These are phyloP conservation scores for Lachnellula subtilissima DNA, from an alignment of 2,329 filamentous ascomycete species.

Conservation along the genomic window DNA sequence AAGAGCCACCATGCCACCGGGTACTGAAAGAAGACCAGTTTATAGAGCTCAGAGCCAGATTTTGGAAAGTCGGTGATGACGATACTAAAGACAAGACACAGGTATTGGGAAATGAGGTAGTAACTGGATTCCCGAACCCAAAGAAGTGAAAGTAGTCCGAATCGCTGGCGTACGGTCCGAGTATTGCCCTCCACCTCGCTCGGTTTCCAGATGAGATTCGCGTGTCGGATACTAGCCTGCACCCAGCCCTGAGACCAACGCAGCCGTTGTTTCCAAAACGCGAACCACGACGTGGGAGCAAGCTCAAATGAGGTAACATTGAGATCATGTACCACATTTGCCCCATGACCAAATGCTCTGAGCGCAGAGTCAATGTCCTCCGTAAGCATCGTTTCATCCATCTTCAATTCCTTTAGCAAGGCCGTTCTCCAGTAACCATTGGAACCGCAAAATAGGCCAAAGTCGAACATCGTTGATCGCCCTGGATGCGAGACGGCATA, in stretches of 20 bases:
- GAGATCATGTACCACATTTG: constrained; percentile 42
- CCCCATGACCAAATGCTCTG: constrained; percentile 35
- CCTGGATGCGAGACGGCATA: constrained; percentile 47
- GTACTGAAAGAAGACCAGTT: constrained; percentile 44
- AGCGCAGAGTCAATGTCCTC: constrained; percentile 47
- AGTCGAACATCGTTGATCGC: constrained; percentile 41
- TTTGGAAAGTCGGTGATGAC: constrained; percentile 41
- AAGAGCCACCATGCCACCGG: constrained; percentile 44
- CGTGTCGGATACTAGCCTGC: constrained; percentile 41
- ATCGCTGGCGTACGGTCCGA: constrained; percentile 35
- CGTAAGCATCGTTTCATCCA: constrained; percentile 46
- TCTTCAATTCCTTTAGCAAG: constrained; percentile 41
- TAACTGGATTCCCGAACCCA: constrained; percentile 43
- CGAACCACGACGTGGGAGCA: constrained; percentile 39
- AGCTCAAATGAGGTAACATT: constrained; percentile 46
- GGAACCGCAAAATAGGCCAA: constrained; percentile 45
- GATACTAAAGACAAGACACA: constrained; percentile 41
- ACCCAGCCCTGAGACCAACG: constrained; percentile 47
- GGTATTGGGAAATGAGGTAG: constrained; percentile 45
- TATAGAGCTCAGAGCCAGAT: constrained; percentile 33
- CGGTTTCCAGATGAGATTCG: constrained; percentile 39
- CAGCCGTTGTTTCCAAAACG: constrained; percentile 47
- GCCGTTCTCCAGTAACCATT: constrained; percentile 45
- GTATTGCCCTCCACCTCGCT: constrained; percentile 28
- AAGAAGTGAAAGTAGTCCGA: constrained; percentile 42